phyloP scores from a whole-genome alignment of 2,329 filamentous ascomycete species.

The Alternaria sp. region DNA sequence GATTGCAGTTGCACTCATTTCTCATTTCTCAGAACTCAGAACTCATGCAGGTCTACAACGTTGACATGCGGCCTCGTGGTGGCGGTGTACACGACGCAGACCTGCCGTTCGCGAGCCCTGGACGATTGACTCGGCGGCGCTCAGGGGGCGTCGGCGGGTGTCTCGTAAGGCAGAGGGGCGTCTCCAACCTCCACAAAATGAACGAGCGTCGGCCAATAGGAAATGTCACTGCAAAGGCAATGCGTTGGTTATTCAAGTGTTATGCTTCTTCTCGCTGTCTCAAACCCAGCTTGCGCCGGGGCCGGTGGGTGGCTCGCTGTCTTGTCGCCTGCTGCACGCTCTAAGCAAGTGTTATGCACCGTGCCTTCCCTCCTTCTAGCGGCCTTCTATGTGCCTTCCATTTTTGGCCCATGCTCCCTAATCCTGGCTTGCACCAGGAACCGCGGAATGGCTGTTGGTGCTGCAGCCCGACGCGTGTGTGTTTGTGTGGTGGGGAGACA shows the following conservation, averaged over 20 bases:
- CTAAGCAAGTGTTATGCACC: slow-evolving; percentile 31
- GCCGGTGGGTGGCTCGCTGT: slow-evolving; percentile 28
- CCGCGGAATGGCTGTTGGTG: slow-evolving; percentile 21
- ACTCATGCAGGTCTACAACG: slow-evolving; percentile 27
- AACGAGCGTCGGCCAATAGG: slow-evolving; percentile 25
- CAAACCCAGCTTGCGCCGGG: slow-evolving; percentile 27
- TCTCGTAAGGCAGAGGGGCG: slow-evolving; percentile 25
- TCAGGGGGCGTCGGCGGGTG: slow-evolving; percentile 29
- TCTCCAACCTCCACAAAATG: slow-evolving; percentile 15
- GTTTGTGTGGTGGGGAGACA: not conserved
- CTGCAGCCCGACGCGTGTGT: slow-evolving; percentile 11
- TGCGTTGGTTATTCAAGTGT: slow-evolving; percentile 22
- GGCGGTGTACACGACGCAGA: slow-evolving; percentile 18
- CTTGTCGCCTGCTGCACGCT: slow-evolving; percentile 32
- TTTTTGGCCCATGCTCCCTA: slow-evolving; percentile 24
- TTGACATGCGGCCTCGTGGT: slow-evolving; percentile 26
- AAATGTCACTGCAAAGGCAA: slow-evolving; percentile 13
- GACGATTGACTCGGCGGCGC: slow-evolving; percentile 20
- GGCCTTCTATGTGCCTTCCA: slow-evolving; percentile 37
- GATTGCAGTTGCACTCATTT: not conserved
- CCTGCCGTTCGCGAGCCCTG: slow-evolving; percentile 34
- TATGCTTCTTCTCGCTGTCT: slow-evolving; percentile 22
- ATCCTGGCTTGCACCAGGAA: slow-evolving; percentile 24
- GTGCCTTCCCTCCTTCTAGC: slow-evolving; percentile 35
- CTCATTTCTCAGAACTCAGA: not conserved